A percentile compares a stretch with the other conserved stretches of the same genome.
Evolutionary conservation across 106 monocot genomes (phyloP).

Genomic region (Agapanthus africanus): DNA sequence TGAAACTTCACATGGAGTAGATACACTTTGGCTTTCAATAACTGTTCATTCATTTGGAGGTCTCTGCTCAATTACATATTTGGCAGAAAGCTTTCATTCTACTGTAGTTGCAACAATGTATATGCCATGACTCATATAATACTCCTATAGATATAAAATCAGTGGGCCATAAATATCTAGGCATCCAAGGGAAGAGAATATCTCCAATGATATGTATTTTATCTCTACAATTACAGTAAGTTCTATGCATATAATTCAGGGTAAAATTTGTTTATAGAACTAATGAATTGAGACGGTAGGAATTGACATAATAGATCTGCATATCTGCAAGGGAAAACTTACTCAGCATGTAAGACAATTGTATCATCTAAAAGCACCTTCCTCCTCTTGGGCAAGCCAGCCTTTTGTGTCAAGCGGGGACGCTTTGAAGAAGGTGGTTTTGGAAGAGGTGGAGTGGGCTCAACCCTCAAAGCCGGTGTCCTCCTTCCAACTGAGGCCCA

Average conservation of each 20-base stretch:
- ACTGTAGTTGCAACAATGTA: no score
- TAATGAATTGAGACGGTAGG: background rate
- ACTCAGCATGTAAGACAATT: constrained; percentile 98
- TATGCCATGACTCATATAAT: no score
- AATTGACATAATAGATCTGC: background rate
- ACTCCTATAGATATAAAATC: no score
- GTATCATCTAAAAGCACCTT: constrained; percentile 86
- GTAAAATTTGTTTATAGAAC: background rate
- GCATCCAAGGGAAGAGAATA: no score
- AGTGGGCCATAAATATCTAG: no score
- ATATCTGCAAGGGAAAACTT: constrained; percentile 21
- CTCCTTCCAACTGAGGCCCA: constrained; percentile 58
- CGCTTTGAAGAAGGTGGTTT: constrained; percentile 53
- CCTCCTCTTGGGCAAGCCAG: constrained; percentile 56
- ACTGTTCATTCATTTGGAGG: no score
- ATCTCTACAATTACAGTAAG: background rate
- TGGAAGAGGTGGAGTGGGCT: constrained; percentile 37
- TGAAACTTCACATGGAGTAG: no score
- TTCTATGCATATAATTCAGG: background rate
- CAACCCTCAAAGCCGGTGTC: constrained; percentile 39
- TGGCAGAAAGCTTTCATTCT: no score
- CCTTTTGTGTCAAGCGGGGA: constrained; percentile 33
- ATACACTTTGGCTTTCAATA: no score
- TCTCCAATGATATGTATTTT: background rate
- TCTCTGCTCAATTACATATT: no score